Percentiles rank a stretch among this genome's conserved stretches.
Evolutionary conservation across 495 filamentous ascomycete species (phyloP).

Genomic region (Talaromyces liani): DNA sequence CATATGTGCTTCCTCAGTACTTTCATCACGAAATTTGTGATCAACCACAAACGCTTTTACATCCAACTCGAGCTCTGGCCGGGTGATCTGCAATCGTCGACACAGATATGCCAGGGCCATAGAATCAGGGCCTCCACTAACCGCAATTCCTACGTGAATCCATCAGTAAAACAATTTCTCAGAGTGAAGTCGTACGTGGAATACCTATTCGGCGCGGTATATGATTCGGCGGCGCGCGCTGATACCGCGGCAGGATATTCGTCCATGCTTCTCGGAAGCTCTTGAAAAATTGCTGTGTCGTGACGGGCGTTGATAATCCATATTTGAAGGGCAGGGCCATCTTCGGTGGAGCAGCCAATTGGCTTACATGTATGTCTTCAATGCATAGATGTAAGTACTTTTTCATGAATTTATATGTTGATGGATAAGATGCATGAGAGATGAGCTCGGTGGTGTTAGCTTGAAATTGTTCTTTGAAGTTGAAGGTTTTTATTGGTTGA

Average conservation of each 20-base stretch:
- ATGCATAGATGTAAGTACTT: not conserved
- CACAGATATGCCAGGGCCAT: constrained; percentile 88
- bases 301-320: not conserved
- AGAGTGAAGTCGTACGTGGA: not conserved
- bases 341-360: not conserved
- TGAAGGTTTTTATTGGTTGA: not conserved
- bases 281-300: constrained; percentile 4
- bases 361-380: not conserved
- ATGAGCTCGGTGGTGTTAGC: not conserved
- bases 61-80: constrained; percentile 18
- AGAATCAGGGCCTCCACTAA: constrained; percentile 93
- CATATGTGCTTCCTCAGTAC: constrained; percentile 54
- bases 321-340: constrained; percentile 4
- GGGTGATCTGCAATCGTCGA: constrained; percentile 28
- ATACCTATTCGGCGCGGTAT: constrained; percentile 16
- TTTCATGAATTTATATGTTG: not conserved
- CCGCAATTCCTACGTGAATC: constrained; percentile 55
- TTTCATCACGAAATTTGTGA: constrained; percentile 64
- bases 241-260: not conserved
- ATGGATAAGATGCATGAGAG: not conserved
- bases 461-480: not conserved
- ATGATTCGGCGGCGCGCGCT: not conserved
- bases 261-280: constrained; percentile 6
- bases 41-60: constrained; percentile 70
- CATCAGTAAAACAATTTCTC: no score